Conservation (phyloP, 2,329 filamentous ascomycete species). For the Epichloe typhina region DNA sequence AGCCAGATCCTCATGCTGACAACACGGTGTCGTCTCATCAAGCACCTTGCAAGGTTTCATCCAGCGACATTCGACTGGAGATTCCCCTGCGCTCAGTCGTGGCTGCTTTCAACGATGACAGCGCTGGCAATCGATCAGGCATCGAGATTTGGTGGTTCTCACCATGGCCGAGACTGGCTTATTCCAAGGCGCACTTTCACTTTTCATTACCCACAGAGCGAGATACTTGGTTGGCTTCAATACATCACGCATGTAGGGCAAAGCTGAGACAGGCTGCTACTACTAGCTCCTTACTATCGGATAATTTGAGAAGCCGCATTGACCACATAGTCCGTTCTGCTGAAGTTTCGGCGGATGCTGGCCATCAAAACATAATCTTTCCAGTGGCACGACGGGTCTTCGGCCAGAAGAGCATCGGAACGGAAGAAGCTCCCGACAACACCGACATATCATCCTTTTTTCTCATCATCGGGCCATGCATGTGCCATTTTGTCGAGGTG, state of each 20-base stretch:
- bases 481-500: constrained; percentile 39
- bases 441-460: constrained; percentile 40
- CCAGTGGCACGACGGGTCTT: constrained; percentile 37
- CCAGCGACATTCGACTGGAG: constrained; percentile 28
- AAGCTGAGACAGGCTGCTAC: constrained; percentile 23
- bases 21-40: constrained; percentile 13
- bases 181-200: constrained; percentile 34
- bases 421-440: constrained; percentile 30
- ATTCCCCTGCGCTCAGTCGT: constrained; percentile 38
- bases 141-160: constrained; percentile 45
- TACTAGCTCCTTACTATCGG: constrained; percentile 25
- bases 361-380: constrained; percentile 29
- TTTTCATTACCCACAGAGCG: constrained; percentile 35
- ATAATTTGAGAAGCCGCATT: constrained; percentile 34
- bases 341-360: constrained; percentile 20
- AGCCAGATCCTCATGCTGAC: constrained; percentile 12
- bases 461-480: constrained; percentile 38
- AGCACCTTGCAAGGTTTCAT: constrained; percentile 15
- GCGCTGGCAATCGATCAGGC: constrained; percentile 34
- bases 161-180: constrained; percentile 28
- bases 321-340: constrained; percentile 31
- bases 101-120: constrained; percentile 38
- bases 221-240: constrained; percentile 35
- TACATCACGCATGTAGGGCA: constrained; percentile 28
- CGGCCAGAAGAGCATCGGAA: constrained; percentile 27